Evolutionary conservation across 352 stramenopile species (phyloP), one percentile per base, ranked within the genome.

Genomic region (Phytopythium helicoides): DNA sequence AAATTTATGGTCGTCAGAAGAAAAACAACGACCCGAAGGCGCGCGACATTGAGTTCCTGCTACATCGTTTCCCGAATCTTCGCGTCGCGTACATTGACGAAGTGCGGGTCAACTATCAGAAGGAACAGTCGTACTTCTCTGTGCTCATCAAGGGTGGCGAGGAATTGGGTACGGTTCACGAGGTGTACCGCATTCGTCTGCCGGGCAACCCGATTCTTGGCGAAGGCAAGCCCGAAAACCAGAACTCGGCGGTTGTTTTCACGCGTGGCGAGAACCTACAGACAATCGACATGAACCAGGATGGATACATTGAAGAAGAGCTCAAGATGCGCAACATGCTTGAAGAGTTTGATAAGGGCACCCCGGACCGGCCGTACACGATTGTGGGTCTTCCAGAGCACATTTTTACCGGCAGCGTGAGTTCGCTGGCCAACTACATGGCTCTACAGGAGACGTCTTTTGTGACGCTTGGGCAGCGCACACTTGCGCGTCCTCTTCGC

Each of bases 271-370:
- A 99, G 71, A 97, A 96, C 40, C 57, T 99, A 41, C 97, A 99
- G 76, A 98, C 96, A 10, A 99, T 99, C 70, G 97, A 99, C 68
- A 99, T 99, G 97, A 99, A 99, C 73, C 97, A 99, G 66, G 94
- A 98, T 67, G 95, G 95, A 40, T 99, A 99, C 70, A 97, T 99
- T 38, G 97, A 99, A 62, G 97, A 99, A 71, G 87, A 91, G 6
- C 76, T 99, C 6, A 99, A 99, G 73, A 99, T 99, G 96, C 87
- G 96, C 48, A 99, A 99, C 66, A 81, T 98, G 67, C 80, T 99
- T 1, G 89, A 99, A 71, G 97, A 99, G 73, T 99, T 99, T 67
- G 92, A 96, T 58, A 75, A 77, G 36, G 81, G 84, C 11, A 75
- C 83, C 3, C 56, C 66, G 6, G 57, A 87, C 37, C 80, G 81